phyloP scores from a whole-genome alignment of 2,329 filamentous ascomycete species.

The Talaromyces sp. region DNA sequence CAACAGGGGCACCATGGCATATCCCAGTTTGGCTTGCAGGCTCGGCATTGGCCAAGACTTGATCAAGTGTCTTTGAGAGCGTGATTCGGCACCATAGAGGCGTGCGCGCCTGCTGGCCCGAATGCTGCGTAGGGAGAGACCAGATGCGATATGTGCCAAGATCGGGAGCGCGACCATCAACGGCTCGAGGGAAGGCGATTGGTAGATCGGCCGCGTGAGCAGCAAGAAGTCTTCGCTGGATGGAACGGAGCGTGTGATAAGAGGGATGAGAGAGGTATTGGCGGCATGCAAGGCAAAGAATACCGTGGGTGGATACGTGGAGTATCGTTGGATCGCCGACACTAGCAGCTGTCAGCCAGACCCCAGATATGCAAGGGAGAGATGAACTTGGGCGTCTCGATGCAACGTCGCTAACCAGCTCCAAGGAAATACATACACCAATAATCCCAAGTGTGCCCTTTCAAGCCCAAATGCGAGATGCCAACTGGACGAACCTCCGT shows the following conservation, averaged over 20 bases:
- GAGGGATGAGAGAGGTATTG: constrained; percentile 77
- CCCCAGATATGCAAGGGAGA: constrained; percentile 2
- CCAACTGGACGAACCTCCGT: constrained; percentile 16
- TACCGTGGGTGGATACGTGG: constrained; percentile 74
- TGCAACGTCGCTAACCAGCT: neutral
- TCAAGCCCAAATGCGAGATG: constrained; percentile 48
- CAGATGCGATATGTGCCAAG: constrained; percentile 68
- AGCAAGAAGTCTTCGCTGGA: constrained; percentile 81
- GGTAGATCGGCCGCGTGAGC: constrained; percentile 87
- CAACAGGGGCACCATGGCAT: constrained; percentile 61
- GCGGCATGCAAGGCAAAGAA: constrained; percentile 73
- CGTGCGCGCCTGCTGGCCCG: constrained; percentile 65
- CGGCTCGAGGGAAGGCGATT: constrained; percentile 74
- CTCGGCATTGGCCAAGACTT: constrained; percentile 66
- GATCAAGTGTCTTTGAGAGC: constrained; percentile 40
- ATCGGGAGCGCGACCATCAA: constrained; percentile 73
- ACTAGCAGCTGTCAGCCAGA: constrained; percentile 45
- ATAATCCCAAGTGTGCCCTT: constrained; percentile 67
- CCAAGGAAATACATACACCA: constrained; percentile 56
- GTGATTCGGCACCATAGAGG: constrained; percentile 68
- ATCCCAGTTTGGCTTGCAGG: constrained; percentile 68
- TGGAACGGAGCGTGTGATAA: constrained; percentile 65
- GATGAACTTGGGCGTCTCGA: neutral
- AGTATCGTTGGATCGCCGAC: constrained; percentile 76
- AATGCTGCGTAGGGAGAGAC: constrained; percentile 70